Percentiles rank a stretch among this genome's conserved stretches.
Evolutionary conservation across 2,329 filamentous ascomycete species (phyloP).

Genomic region (Colletotrichum aenigma): DNA sequence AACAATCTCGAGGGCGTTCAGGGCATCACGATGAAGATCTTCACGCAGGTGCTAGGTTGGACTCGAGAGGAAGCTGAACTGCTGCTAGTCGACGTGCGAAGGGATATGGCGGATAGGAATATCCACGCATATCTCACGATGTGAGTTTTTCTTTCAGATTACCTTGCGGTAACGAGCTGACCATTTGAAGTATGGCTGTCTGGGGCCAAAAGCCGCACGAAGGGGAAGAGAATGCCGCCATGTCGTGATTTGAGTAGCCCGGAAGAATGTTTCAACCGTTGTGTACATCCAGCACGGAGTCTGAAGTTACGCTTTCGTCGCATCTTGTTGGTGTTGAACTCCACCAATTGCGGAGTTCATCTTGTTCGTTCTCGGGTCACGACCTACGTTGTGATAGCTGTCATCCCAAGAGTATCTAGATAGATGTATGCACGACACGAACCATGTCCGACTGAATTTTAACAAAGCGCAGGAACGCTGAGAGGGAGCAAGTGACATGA

Average conservation of each 20-base stretch:
- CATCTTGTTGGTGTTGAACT: neutral
- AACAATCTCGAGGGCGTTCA: constrained; percentile 36
- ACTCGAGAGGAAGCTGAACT: constrained; percentile 32
- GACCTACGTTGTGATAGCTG: neutral
- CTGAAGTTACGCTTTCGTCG: neutral
- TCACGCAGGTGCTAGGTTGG: constrained; percentile 34
- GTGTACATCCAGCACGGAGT: neutral
- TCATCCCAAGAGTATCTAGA: neutral
- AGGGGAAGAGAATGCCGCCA: neutral
- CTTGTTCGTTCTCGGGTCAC: neutral
- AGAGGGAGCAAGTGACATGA: neutral
- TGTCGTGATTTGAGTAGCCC: neutral
- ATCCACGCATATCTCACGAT: constrained; percentile 36
- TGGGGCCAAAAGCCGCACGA: constrained; percentile 4
- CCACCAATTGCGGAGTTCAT: neutral
- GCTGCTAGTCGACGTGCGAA: constrained; percentile 32
- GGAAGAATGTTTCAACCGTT: neutral
- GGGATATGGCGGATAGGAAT: constrained; percentile 30
- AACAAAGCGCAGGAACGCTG: neutral
- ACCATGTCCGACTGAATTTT: neutral
- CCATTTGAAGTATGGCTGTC: neutral
- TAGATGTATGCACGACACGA: neutral
- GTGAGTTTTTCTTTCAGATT: constrained; percentile 19
- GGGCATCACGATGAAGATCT: constrained; percentile 33
- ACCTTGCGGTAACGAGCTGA: neutral